Conservation (phyloP, 1,284 basidiomycete genomes). For the Ganoderma leucocontextum region DNA sequence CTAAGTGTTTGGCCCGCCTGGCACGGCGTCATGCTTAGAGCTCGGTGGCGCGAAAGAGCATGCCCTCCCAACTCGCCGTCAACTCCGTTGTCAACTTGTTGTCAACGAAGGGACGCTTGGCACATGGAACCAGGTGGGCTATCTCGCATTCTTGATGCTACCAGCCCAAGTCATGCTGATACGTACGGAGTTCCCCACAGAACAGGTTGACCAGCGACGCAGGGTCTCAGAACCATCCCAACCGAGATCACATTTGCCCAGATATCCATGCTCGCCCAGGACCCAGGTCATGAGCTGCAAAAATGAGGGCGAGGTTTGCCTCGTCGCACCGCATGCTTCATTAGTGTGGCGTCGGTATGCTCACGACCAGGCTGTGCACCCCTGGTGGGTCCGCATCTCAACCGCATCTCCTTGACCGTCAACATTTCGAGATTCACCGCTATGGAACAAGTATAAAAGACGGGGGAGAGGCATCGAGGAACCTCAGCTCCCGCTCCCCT, state of each 20-base stretch:
- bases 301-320: neutral
- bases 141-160: neutral
- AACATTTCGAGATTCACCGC: neutral
- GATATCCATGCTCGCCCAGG: neutral
- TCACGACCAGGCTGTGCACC: neutral
- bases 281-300: neutral
- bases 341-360: neutral
- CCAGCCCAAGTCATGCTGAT: neutral
- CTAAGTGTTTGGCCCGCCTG: neutral
- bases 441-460: neutral
- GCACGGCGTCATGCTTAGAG: neutral
- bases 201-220: neutral
- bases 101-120: neutral
- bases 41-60: neutral
- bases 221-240: neutral
- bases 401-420: neutral
- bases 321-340: neutral
- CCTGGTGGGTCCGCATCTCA: neutral
- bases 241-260: neutral
- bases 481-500: constrained; percentile 20
- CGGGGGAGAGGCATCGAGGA: neutral
- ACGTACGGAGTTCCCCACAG: neutral
- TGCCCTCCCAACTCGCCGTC: neutral
- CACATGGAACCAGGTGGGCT: neutral
- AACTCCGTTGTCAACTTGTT: neutral